Conservation (phyloP, 164 flowering plant genomes). For the Liriodendron chinense region DNA sequence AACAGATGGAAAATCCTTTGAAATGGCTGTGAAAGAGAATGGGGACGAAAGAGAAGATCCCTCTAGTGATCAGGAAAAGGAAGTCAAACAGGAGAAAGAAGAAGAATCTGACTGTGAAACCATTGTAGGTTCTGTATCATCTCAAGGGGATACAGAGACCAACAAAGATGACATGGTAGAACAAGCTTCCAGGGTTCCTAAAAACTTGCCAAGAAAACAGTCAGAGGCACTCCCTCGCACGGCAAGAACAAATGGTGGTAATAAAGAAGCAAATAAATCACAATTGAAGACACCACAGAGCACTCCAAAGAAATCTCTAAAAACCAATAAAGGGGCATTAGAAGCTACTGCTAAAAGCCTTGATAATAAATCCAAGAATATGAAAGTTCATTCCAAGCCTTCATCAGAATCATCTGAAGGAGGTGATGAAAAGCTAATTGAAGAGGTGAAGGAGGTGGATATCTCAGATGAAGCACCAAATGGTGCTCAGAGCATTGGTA, state of each 20-base stretch:
- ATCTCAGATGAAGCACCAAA: slow-evolving; percentile 51
- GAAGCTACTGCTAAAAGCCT: slow-evolving; percentile 20
- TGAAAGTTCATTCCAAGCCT: slow-evolving; percentile 39
- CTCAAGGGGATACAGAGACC: slow-evolving; percentile 54
- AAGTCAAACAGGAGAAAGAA: slow-evolving; percentile 36
- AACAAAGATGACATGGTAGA: slow-evolving; percentile 52
- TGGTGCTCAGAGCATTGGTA: slow-evolving; percentile 45
- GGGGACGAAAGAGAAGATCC: slow-evolving; percentile 33
- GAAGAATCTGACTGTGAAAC: slow-evolving; percentile 73
- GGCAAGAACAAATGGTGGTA: slow-evolving; percentile 29
- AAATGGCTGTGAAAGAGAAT: slow-evolving; percentile 35
- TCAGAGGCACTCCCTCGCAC: slow-evolving; percentile 19
- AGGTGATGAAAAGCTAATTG: slow-evolving; percentile 41
- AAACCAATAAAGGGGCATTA: slow-evolving; percentile 23
- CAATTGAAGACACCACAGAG: slow-evolving; percentile 20
- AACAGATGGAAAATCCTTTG: slow-evolving; percentile 17
- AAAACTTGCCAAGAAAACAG: slow-evolving; percentile 24
- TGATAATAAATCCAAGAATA: slow-evolving; percentile 25
- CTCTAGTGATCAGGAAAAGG: slow-evolving; percentile 48
- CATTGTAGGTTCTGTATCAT: slow-evolving; percentile 54
- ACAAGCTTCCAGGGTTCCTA: slow-evolving; percentile 27
- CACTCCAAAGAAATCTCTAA: slow-evolving; percentile 38
- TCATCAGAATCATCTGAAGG: slow-evolving; percentile 72
- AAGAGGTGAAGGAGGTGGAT: slow-evolving; percentile 53
- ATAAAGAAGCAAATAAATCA: slow-evolving; percentile 24